Conservation (phyloP, 164 flowering plant species). For the Kalanchoe fedtschenkoi region DNA sequence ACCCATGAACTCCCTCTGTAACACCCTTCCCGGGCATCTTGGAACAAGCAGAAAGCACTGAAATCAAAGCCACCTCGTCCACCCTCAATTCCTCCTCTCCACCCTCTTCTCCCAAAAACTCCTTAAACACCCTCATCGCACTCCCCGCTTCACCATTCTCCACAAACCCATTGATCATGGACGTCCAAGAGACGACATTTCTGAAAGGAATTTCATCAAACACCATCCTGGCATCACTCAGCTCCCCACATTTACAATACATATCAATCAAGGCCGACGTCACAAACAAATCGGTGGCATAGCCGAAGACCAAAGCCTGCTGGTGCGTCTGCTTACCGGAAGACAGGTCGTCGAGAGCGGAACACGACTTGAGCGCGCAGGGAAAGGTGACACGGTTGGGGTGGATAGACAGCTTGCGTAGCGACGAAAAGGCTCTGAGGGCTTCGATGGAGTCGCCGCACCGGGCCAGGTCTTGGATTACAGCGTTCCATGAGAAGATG, state of each 20-base stretch:
- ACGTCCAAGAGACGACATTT: conserved; percentile 74
- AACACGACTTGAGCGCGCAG: conserved; percentile 70
- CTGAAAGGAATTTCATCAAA: conserved; percentile 53
- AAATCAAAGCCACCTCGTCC: conserved; percentile 47
- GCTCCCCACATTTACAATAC: conserved; percentile 63
- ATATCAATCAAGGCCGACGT: conserved; percentile 72
- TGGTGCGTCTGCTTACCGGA: conserved; percentile 68
- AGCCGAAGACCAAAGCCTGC: conserved; percentile 62
- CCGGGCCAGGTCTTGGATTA: conserved; percentile 73
- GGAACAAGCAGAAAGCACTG: conserved; percentile 60
- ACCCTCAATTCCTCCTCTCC: conserved; percentile 18
- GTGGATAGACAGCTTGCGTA: conserved; percentile 44
- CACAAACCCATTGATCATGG: conserved; percentile 63
- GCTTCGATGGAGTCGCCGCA: conserved; percentile 59
- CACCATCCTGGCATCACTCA: conserved; percentile 47
- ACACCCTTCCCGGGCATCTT: conserved; percentile 26
- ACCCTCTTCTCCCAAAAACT: conserved; percentile 38
- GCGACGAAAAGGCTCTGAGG: conserved; percentile 57
- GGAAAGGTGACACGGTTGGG: conserved; percentile 67
- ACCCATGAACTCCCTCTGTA: conserved; percentile 59
- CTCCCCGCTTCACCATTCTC: conserved; percentile 32
- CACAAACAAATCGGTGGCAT: conserved; percentile 48
- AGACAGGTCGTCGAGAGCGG: conserved; percentile 38
- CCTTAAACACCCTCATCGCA: conserved; percentile 56
- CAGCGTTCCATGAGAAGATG: conserved; percentile 69